Conservation (phyloP, 441 rosid genomes). For the Metrosideros polymorpha region DNA sequence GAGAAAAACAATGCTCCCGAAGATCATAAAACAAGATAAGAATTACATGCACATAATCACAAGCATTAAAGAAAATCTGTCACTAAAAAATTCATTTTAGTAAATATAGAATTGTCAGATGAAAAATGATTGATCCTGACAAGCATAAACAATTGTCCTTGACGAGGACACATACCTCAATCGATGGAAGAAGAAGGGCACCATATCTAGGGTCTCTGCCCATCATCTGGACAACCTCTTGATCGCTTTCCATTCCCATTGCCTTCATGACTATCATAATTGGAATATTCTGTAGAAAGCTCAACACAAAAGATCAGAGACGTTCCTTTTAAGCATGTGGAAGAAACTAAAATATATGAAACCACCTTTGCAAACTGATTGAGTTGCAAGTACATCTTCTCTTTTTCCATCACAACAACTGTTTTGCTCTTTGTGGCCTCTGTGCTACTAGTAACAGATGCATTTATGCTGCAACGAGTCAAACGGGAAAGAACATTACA, state of each 20-base stretch:
- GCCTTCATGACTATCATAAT: slow-evolving; percentile 86
- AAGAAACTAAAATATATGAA: neutral
- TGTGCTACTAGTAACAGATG: slow-evolving; percentile 93
- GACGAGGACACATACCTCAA: slow-evolving; percentile 48
- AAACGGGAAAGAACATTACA: slow-evolving; percentile 4
- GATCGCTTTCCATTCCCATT: slow-evolving; percentile 97
- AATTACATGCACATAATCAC: neutral
- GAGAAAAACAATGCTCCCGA: neutral
- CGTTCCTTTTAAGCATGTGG: neutral
- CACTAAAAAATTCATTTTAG: neutral
- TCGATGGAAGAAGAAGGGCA: slow-evolving; percentile 70
- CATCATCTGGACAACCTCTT: slow-evolving; percentile 92
- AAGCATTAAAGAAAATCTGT: neutral
- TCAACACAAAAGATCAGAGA: neutral
- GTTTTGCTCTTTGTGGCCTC: slow-evolving; percentile 89
- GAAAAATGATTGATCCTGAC: neutral
- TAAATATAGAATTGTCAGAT: neutral
- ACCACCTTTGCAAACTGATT: slow-evolving; percentile 73
- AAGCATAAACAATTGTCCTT: neutral
- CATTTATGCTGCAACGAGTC: slow-evolving; percentile 48
- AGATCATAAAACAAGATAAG: neutral
- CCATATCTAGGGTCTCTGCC: slow-evolving; percentile 94
- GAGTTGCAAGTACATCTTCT: slow-evolving; percentile 71
- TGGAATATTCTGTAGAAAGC: slow-evolving; percentile 46
- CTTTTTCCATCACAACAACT: slow-evolving; percentile 83